phyloP scores from a whole-genome alignment of 345 rosid species.

The Gossypium longicalyx region DNA sequence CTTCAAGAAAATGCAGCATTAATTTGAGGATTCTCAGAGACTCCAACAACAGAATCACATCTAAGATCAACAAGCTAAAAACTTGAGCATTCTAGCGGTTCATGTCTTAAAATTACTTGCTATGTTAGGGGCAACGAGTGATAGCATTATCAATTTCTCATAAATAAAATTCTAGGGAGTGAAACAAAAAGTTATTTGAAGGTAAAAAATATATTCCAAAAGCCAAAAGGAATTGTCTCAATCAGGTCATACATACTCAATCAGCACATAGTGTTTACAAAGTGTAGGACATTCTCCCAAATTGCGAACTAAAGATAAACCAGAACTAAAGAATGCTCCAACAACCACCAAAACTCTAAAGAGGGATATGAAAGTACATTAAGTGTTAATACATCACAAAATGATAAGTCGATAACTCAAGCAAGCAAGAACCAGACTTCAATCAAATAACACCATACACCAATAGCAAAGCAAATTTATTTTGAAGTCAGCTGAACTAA shows the following conservation, averaged over 20 bases:
- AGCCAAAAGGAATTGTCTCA: neutral
- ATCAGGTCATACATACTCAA: neutral
- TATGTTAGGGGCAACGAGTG: neutral
- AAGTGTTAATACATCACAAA: neutral
- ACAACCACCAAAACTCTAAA: neutral
- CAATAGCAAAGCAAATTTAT: neutral
- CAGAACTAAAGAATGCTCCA: neutral
- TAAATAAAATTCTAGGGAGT: neutral
- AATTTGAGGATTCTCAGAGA: neutral
- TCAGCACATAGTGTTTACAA: neutral
- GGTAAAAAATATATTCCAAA: neutral
- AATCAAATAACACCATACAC: neutral
- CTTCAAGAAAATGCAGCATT: neutral
- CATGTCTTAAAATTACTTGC: neutral
- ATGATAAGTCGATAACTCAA: neutral
- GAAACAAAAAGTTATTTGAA: neutral
- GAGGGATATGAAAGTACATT: neutral
- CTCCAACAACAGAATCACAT: neutral
- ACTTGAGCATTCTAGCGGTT: neutral
- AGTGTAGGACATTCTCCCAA: neutral
- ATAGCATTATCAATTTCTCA: neutral
- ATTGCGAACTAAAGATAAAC: neutral
- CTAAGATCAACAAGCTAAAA: neutral
- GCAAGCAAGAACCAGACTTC: neutral
- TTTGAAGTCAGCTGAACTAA: neutral